Conservation (phyloP, 1,139 yeast species). For the Geotrichum fermentans region DNA sequence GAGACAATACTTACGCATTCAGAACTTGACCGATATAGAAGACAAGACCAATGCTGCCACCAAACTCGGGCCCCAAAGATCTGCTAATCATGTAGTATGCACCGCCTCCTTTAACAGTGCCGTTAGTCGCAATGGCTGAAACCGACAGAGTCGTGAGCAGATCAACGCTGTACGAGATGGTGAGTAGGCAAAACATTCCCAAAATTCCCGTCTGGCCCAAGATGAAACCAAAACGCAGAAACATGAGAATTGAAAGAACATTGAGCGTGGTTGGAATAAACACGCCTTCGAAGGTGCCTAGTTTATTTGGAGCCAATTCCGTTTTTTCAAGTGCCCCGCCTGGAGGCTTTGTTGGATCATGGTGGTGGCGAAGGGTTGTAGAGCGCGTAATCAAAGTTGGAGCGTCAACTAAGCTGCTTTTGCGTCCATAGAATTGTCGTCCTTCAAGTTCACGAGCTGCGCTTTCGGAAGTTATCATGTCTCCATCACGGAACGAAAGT, state of each 20-base stretch:
- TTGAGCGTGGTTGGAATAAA: conserved; percentile 73
- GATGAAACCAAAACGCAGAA: conserved; percentile 71
- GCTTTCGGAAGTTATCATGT: conserved; percentile 1
- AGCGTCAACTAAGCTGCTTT: background rate
- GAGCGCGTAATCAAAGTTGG: background rate
- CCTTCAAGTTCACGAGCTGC: conserved; percentile 16
- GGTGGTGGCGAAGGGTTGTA: background rate
- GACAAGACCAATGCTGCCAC: conserved; percentile 77
- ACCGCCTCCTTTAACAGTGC: conserved; percentile 80
- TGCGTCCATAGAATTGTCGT: conserved; percentile 17
- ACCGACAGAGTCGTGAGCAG: conserved; percentile 65
- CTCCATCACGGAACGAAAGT: conserved; percentile 8
- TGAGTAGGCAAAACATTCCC: conserved; percentile 48
- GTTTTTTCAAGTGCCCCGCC: background rate
- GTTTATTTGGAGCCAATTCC: conserved; percentile 25
- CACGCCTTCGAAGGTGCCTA: conserved; percentile 45
- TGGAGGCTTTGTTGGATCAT: background rate
- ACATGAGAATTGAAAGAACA: conserved; percentile 74
- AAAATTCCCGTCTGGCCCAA: conserved; percentile 72
- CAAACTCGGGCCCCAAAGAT: conserved; percentile 76
- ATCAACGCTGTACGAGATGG: conserved; percentile 59
- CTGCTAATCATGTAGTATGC: conserved; percentile 79
- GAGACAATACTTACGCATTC: conserved; percentile 45
- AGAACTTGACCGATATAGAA: conserved; percentile 74
- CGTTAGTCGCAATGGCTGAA: conserved; percentile 78